Base-by-base conservation (phyloP, 2,329 filamentous ascomycete genomes). In the Aspergillus spinulosporus region DNA sequence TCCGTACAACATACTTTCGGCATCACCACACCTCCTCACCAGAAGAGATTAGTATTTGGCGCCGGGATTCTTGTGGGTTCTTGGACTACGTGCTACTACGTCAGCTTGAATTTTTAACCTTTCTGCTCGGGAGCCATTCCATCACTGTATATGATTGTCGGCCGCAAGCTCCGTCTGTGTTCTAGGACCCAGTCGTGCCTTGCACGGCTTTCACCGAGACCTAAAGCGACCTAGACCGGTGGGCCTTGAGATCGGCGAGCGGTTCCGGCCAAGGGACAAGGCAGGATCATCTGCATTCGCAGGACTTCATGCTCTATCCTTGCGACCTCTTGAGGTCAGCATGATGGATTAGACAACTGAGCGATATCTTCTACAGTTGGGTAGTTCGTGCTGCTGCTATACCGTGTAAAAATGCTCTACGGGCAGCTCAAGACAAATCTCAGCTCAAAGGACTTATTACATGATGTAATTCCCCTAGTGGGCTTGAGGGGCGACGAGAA, bases 141-240 rank as follows among this genome's bases (percentile, higher is more conserved):
- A 3, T 4, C n/a, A 36, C 28, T 12, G 39, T n/a, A 45, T 5
- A 52, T 5, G 49, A 52, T 52, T 40, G 26, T 46, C 40, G 42
- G 40, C 36, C n/a, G 31, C 15, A 45, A 29, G 15, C 29, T 28
- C 50, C 42, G 50, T 26, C 14, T 37, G 15, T 26, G 21, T 45
- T 21, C 39, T 45, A 21, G 40, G 32, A 45, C 26, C 49, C 50
- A 39, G 43, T 45, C 7, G 32, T 37, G 39, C 29, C 29, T 36
- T 48, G 29, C 39, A 42, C 39, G 15, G 39, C 31, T 45, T 50
- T 55, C 55, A 53, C 55, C 55, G 55, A 5, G 34, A 21, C 49
- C 45, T 45, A 31, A 53, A 57, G 21, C n/a, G 14, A 49, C 12
- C 45, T 53, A 53, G 49, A 21, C 32, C 40, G 28, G 54, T 57